Evolutionary conservation across 805 yeast species (phyloP).

Genomic region (Cyberlindnera japonica): DNA sequence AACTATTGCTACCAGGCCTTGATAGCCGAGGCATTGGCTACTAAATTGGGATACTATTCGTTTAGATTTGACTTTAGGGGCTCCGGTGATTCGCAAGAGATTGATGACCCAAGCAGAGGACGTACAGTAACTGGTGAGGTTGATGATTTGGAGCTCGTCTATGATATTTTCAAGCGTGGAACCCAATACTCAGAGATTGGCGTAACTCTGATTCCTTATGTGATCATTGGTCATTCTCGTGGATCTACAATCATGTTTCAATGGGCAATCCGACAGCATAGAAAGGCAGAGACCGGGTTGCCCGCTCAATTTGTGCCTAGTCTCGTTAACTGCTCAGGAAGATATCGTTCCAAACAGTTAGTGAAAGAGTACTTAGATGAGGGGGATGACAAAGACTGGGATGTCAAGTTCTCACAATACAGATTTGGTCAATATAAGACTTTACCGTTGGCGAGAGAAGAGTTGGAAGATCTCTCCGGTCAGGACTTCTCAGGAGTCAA

Average conservation of each 20-base stretch:
- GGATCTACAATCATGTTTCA: conserved; percentile 73
- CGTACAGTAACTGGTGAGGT: conserved; percentile 61
- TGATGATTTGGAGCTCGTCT: conserved; percentile 56
- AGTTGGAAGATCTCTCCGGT: conserved; percentile 45
- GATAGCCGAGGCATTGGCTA: conserved; percentile 57
- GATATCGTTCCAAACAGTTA: conserved; percentile 42
- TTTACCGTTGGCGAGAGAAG: conserved; percentile 44
- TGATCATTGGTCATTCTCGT: conserved; percentile 75
- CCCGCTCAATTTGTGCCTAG: conserved; percentile 49
- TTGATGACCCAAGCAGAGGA: conserved; percentile 35
- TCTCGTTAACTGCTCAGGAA: conserved; percentile 68
- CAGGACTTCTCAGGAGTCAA: conserved; percentile 44
- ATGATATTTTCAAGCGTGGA: conserved; percentile 30
- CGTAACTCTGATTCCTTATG: conserved; percentile 43
- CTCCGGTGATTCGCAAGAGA: conserved; percentile 70
- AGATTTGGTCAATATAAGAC: conserved; percentile 47
- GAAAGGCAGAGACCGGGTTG: conserved; percentile 30
- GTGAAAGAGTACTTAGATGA: conserved; percentile 18
- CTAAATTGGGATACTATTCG: conserved; percentile 55
- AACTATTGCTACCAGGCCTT: conserved; percentile 68
- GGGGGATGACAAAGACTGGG: conserved; percentile 29
- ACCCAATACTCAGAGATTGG: conserved; percentile 29
- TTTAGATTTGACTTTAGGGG: conserved; percentile 83
- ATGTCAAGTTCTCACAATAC: conserved; percentile 29
- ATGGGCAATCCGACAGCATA: conserved; percentile 55